Percentiles rank a stretch among this genome's conserved stretches.
Evolutionary conservation across 345 rosid species (phyloP).

Genomic region (Hypericum androsaemum): DNA sequence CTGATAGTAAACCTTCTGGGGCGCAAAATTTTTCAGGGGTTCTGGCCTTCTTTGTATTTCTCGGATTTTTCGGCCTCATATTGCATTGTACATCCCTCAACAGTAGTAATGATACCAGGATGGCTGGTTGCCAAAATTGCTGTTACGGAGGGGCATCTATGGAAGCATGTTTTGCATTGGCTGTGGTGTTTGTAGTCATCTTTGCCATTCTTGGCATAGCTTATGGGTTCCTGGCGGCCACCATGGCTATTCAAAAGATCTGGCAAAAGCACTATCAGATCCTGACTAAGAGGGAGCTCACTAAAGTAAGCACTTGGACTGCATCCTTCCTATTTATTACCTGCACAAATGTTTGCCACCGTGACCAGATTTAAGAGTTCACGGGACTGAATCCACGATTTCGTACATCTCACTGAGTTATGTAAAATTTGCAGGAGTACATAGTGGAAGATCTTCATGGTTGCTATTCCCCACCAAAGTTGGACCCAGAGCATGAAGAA

Average conservation of each 20-base stretch:
- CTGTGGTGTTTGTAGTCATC: constrained; percentile 72
- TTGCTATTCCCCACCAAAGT: constrained; percentile 64
- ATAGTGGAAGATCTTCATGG: constrained; percentile 89
- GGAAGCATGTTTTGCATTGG: constrained; percentile 90
- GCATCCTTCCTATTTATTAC: not conserved
- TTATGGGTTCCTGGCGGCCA: constrained; percentile 90
- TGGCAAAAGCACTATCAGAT: constrained; percentile 97
- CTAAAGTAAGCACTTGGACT: constrained; percentile 34
- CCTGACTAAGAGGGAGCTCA: constrained; percentile 83
- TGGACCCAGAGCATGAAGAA: constrained; percentile 71
- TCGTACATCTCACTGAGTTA: not conserved
- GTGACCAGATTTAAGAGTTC: no score
- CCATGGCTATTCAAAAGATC: constrained; percentile 86
- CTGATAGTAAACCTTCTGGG: no score
- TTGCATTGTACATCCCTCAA: constrained; percentile 78
- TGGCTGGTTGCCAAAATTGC: constrained; percentile 94
- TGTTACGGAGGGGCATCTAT: constrained; percentile 97
- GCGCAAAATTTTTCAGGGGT: constrained; percentile 42
- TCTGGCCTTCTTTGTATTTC: constrained; percentile 74
- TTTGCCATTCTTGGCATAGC: constrained; percentile 87
- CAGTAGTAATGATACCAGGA: constrained; percentile 61
- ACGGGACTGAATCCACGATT: not conserved
- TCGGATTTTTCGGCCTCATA: constrained; percentile 79
- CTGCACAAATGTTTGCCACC: no score
- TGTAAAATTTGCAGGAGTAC: constrained; percentile 46